A percentile compares a stretch with the other conserved stretches of the same genome.
These are phyloP conservation scores for Brassica juncea DNA, from an alignment of 345 rosid genomes.

Conservation along the genomic window DNA sequence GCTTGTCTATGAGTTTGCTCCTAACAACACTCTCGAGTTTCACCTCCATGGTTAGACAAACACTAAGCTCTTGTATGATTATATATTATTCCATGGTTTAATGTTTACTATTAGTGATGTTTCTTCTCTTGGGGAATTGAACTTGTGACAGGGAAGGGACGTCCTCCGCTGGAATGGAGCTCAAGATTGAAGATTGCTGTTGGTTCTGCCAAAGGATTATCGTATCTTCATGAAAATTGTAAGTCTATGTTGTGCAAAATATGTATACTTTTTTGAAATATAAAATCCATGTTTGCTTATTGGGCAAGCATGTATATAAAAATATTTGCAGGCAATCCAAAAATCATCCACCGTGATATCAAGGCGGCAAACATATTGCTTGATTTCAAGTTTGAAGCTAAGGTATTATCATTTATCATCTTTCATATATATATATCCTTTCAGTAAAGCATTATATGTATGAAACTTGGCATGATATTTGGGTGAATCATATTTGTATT, in stretches of 20 bases:
- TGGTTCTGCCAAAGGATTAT: conserved; percentile 90
- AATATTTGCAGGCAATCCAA: conserved; percentile 67
- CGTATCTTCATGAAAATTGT: conserved; percentile 97
- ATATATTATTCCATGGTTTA: background rate
- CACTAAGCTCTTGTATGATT: background rate
- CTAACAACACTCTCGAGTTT: conserved; percentile 60
- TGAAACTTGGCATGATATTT: background rate
- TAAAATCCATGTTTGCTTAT: background rate
- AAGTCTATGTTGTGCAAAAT: conserved; percentile 18
- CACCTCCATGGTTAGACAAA: conserved; percentile 61
- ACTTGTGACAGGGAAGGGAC: conserved; percentile 58
- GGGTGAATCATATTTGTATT: background rate
- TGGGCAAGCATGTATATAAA: background rate
- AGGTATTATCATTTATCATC: conserved; percentile 45
- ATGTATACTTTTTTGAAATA: background rate
- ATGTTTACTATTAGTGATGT: background rate
- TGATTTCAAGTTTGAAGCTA: conserved; percentile 84
- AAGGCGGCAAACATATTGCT: conserved; percentile 83
- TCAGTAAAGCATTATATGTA: background rate
- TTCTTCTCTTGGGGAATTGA: background rate
- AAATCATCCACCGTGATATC: conserved; percentile 88
- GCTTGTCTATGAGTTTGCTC: conserved; percentile 76
- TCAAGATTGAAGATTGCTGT: conserved; percentile 73
- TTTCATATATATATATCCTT: background rate
- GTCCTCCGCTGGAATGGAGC: conserved; percentile 68